These are phyloP conservation scores for Stephanodiscus minutulus DNA, from an alignment of 108 stramenopile genomes.

Conservation along the genomic window DNA sequence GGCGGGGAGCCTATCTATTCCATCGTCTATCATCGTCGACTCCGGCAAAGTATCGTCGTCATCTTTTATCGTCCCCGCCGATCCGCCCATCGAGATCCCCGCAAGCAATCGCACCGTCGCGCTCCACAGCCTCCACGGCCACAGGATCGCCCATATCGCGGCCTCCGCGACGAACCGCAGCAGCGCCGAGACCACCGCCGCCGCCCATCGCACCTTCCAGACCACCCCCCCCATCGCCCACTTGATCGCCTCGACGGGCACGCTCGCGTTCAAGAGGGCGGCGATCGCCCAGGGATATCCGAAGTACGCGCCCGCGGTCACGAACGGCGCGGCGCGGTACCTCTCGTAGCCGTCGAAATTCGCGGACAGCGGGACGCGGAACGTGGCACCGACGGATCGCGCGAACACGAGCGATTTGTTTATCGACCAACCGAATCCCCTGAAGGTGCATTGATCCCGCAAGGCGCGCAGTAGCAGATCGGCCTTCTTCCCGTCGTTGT, in stretches of 20 bases:
- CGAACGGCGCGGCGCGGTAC: slow-evolving; percentile 54
- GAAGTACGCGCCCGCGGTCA: slow-evolving; percentile 53
- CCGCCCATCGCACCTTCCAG: slow-evolving; percentile 36
- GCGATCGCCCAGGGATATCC: slow-evolving; percentile 67
- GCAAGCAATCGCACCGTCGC: slow-evolving; percentile 14
- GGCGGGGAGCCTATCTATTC: background rate
- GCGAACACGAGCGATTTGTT: slow-evolving; percentile 67
- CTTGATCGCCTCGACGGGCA: slow-evolving; percentile 63
- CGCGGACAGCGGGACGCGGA: slow-evolving; percentile 65
- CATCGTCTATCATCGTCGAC: background rate
- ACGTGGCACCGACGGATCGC: slow-evolving; percentile 53
- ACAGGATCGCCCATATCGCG: slow-evolving; percentile 14
- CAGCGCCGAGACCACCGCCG: slow-evolving; percentile 34
- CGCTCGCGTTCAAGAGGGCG: slow-evolving; percentile 54
- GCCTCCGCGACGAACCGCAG: slow-evolving; percentile 20
- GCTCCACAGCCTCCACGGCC: slow-evolving; percentile 28
- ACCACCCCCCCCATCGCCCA: slow-evolving; percentile 51
- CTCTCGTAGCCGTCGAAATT: slow-evolving; percentile 72
- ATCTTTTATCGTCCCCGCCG: background rate
- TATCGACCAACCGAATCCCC: slow-evolving; percentile 69
- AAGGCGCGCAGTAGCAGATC: slow-evolving; percentile 31
- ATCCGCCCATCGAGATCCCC: slow-evolving; percentile 1
- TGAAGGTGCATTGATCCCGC: slow-evolving; percentile 70
- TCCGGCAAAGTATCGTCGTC: background rate
- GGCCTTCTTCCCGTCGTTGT: too few species aligned